Base-by-base conservation (phyloP, 495 filamentous ascomycete species). In the Podospora anserina region DNA sequence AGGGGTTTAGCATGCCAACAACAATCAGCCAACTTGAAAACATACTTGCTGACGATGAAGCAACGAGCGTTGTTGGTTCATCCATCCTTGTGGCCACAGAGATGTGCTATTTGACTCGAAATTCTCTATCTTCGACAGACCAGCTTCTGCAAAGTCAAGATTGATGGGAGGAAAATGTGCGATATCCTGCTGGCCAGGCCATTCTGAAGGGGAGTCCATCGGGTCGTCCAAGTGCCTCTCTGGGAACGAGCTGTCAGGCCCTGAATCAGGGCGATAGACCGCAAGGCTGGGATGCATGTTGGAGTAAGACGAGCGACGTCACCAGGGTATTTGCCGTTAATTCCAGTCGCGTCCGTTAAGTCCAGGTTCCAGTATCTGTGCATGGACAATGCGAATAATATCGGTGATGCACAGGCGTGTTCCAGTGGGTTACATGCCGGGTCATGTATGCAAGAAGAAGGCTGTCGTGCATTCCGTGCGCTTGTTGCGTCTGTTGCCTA, bases 201-300 rank as follows among this genome's bases (percentile, higher is more conserved):
- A 72, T 19, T 27, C 64, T 19, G 55, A 20, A 4, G 55, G 55
- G 6, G 55, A 27, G 15, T 20, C 32, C 57, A 58, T 55, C 44
- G 20, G 6, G n/a, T 58, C 55, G 23, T 63, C 61, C 19, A 75
- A 65, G 49, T 75, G 70, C 39, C 73, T 67, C 59, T 75, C 73
- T 1, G 73, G 73, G 63, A 75, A 75, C 18, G 73, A 75, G 61
- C 66, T 71, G 57, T 73, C 71, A 20, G 67, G 20, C 65, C 56
- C 70, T 4, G 53, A 9, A 16, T 66, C 66, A 20, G 70, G 65
- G 64, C 65, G 61, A 65, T 65, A 66, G 19, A 44, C 44, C 28
- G 66, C 65, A 58, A 60, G 61, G 66, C 28, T 61, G 55, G 44
- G 39, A 61, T 76, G 68, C 74, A 76, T 74, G 6, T 26, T 68